Base-by-base conservation (phyloP, 75 land plant genomes). In the Azolla pinnata region DNA sequence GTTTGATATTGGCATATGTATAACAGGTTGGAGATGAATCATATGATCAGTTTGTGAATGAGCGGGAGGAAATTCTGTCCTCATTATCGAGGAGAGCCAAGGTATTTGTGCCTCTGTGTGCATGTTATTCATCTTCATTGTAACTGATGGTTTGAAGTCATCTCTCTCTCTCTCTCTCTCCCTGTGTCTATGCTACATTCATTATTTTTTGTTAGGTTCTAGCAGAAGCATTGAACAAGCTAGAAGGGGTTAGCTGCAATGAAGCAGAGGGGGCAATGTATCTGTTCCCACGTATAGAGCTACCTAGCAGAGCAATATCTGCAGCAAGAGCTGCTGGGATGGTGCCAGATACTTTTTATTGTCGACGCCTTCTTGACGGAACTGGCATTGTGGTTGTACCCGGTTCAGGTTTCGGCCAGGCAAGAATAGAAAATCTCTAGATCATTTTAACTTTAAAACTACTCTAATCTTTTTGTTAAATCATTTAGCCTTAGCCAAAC, bases 361-460 rank as follows among this genome's bases (percentile, higher is more conserved):
- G 79, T 59, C 68, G 67, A 19, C 67, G 83, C 14, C 79, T 95
- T 27, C 80, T 95, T 25, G 80, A 89, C 35, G 81, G 90, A 42
- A 95, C 99, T 29, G 99, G 99, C 68, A 78, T 89, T 73, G 99
- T 95, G 29, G 74, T 86, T 46, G 97, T 95, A 42, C 91, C 99
- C 44, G 99, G 96, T 27, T 89, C 97, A 57, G 99, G 99, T 18
- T 95, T 95, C 66, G 85, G 99, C 14, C 99, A 95, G 87, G 99
- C 86, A 59, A 44, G 49, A 2, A 31, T 61, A n/a, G n/a, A n/a
- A n/a, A n/a, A n/a, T n/a, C n/a, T n/a, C n/a, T n/a, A n/a, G n/a
- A n/a, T n/a, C n/a, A n/a, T n/a, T n/a, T n/a, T n/a, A n/a, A n/a
- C n/a, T n/a, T n/a, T n/a, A n/a, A n/a, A n/a, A n/a, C n/a, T n/a